Evolutionary conservation across 2,329 filamentous ascomycete genomes (phyloP).

Genomic region (Sclerotinia trifoliorum): DNA sequence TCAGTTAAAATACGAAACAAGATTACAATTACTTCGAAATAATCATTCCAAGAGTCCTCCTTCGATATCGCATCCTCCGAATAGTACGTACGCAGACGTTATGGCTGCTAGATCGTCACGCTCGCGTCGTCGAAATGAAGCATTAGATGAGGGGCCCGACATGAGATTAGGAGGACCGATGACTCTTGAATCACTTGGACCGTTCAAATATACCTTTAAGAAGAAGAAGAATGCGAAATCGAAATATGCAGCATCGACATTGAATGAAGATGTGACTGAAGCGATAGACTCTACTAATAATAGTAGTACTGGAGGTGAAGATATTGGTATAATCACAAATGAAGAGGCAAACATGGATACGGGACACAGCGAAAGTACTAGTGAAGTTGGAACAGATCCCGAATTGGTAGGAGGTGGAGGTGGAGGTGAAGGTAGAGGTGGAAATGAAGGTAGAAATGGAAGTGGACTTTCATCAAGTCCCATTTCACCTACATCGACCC

Average conservation of each 20-base stretch:
- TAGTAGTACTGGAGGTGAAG: neutral
- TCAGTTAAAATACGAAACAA: constrained; percentile 18
- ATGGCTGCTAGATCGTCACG: constrained; percentile 23
- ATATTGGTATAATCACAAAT: neutral
- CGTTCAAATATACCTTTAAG: constrained; percentile 27
- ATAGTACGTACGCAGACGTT: constrained; percentile 24
- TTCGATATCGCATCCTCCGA: neutral
- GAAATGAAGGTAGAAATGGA: neutral
- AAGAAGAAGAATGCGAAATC: constrained; percentile 23
- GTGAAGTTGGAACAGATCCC: constrained; percentile 12
- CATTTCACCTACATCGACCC: constrained; percentile 11
- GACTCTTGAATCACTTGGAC: constrained; percentile 24
- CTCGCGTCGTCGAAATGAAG: constrained; percentile 14
- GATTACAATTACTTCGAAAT: neutral
- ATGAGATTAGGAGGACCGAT: constrained; percentile 21
- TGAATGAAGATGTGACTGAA: neutral
- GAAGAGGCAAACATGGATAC: neutral
- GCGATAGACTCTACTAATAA: neutral
- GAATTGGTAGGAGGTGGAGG: constrained; percentile 19
- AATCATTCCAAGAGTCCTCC: neutral
- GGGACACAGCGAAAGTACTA: constrained; percentile 10
- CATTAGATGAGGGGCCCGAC: constrained; percentile 16
- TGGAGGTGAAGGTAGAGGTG: neutral
- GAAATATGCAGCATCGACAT: constrained; percentile 8
- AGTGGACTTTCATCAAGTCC: neutral